phyloP scores from a whole-genome alignment of 352 stramenopile genomes.

The Phytophthora melonis region DNA sequence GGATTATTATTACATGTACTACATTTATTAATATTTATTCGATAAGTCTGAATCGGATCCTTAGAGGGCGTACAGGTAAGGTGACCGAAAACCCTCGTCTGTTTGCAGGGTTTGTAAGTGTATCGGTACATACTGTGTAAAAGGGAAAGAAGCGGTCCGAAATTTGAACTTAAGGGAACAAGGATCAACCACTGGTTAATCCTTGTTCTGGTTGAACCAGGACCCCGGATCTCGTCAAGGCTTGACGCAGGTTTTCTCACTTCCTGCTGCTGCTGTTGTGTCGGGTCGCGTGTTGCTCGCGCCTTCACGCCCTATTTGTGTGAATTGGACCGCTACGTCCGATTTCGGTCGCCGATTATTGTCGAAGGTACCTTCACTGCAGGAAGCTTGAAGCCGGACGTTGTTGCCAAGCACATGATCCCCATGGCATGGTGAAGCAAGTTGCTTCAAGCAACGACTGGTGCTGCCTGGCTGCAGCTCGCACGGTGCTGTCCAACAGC shows the following conservation, averaged over 20 bases:
- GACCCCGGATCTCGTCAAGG: no score
- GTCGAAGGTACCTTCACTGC: slow-evolving; percentile 24
- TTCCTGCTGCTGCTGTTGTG: no score
- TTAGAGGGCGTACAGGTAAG: no score
- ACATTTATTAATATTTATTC: no score
- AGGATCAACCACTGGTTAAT: no score
- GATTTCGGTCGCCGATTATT: no score
- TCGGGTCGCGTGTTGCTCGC: slow-evolving; percentile 12
- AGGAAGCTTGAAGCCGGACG: not conserved
- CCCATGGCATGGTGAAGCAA: not conserved
- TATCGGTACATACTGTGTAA: not conserved
- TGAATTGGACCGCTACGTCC: slow-evolving; percentile 29
- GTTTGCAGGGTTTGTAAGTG: not conserved
- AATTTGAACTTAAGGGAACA: not conserved
- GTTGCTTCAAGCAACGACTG: not conserved
- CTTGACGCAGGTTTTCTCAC: no score
- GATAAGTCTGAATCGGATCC: no score
- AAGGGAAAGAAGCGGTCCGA: not conserved
- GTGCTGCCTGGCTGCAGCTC: slow-evolving; percentile 3
- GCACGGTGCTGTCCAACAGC: slow-evolving; percentile 1
- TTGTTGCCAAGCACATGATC: not conserved
- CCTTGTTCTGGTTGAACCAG: no score
- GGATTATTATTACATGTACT: no score
- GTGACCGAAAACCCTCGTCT: no score
- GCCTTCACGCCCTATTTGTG: slow-evolving; percentile 34